phyloP scores from a whole-genome alignment of 2,329 filamentous ascomycete genomes.

The Colletotrichum chrysophilum region DNA sequence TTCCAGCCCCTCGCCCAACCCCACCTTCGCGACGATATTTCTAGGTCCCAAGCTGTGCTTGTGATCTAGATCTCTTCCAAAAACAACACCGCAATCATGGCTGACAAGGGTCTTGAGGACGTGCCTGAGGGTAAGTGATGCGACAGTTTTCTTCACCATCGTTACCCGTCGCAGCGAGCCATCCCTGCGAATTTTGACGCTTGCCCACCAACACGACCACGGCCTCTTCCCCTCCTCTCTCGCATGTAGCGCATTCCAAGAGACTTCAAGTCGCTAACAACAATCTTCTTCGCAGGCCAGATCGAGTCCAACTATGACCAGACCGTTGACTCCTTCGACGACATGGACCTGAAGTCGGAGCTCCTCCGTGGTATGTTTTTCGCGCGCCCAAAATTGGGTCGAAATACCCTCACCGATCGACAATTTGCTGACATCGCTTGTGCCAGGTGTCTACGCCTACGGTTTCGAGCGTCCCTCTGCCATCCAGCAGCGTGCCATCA shows the following conservation, averaged over 20 bases:
- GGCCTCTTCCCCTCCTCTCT: neutral
- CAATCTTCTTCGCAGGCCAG: conserved; percentile 67
- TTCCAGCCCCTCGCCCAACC: conserved; percentile 37
- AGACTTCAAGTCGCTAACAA: conserved; percentile 23
- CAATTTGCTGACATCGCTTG: neutral
- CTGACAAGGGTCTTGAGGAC: conserved; percentile 98
- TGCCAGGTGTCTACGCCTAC: conserved; percentile 91
- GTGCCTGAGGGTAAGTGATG: conserved; percentile 74
- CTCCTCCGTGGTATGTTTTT: conserved; percentile 78
- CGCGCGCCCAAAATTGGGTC: neutral
- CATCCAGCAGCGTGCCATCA: conserved; percentile 99
- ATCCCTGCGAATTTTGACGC: neutral
- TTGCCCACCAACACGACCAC: neutral
- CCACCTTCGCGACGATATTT: conserved; percentile 28
- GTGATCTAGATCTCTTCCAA: conserved; percentile 70
- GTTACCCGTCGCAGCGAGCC: neutral
- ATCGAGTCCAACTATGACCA: conserved; percentile 99
- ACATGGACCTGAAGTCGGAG: conserved; percentile 96
- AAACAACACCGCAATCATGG: conserved; percentile 86
- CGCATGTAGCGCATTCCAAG: neutral
- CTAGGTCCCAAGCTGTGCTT: conserved; percentile 82
- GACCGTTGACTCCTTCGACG: conserved; percentile 98
- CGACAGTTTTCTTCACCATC: neutral
- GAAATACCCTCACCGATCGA: conserved; percentile 18
- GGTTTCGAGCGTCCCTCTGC: conserved; percentile 99